Evolutionary conservation across 1,284 basidiomycete genomes (phyloP).

Genomic region (Erythrobasidium hasegawianum): DNA sequence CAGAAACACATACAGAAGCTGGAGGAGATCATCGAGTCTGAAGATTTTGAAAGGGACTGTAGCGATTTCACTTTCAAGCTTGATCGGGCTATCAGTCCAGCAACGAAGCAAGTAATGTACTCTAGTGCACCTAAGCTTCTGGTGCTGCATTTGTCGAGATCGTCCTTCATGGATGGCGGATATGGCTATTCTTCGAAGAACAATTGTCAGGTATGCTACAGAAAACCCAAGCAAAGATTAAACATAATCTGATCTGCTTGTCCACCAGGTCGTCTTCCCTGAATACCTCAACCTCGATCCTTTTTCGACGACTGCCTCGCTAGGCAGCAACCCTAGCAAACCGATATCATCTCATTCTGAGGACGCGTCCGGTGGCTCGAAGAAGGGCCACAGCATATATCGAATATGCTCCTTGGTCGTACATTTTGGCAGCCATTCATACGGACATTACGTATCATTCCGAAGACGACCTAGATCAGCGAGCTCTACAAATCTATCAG

Average conservation of each 20-base stretch:
- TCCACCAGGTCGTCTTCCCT: conserved; percentile 64
- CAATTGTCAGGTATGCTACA: conserved; percentile 78
- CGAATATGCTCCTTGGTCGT: conserved; percentile 76
- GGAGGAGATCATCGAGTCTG: conserved; percentile 63
- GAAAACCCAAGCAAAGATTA: no score
- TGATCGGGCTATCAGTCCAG: conserved; percentile 66
- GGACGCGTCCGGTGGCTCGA: background rate
- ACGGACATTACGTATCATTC: conserved; percentile 86
- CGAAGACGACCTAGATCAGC: conserved; percentile 55
- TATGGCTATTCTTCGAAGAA: conserved; percentile 57
- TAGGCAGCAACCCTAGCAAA: conserved; percentile 46
- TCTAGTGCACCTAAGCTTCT: conserved; percentile 60
- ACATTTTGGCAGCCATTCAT: conserved; percentile 82
- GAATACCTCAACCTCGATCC: conserved; percentile 79
- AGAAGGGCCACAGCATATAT: conserved; percentile 58
- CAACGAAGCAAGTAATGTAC: conserved; percentile 80
- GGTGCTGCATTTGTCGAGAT: conserved; percentile 1
- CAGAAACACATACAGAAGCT: conserved; percentile 61
- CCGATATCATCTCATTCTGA: conserved; percentile 36
- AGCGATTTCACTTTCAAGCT: conserved; percentile 61
- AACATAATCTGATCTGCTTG: no score
- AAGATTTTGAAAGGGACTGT: conserved; percentile 72
- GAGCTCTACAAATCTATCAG: background rate
- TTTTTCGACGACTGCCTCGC: conserved; percentile 69
- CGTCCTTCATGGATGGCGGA: conserved; percentile 27